These are phyloP conservation scores for Herpotrichia juniperi DNA, from an alignment of 2,329 filamentous ascomycete species.

Conservation along the genomic window DNA sequence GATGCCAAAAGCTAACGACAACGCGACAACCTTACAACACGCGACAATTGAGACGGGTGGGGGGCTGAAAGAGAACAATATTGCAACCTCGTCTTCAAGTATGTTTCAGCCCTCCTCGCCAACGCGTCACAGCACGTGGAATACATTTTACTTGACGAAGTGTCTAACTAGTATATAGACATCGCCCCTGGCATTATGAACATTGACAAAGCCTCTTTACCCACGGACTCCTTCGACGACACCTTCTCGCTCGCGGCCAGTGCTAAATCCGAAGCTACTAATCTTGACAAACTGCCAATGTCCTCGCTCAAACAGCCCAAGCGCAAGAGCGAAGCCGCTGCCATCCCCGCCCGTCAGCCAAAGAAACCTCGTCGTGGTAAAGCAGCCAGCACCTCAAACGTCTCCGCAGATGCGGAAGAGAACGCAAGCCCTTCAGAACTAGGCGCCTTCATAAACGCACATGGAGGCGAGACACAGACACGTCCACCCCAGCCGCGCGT, in stretches of 20 bases:
- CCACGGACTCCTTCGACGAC: no score
- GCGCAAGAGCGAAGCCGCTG: neutral
- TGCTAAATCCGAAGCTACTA: neutral
- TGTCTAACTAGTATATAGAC: no score
- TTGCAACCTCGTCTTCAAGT: no score
- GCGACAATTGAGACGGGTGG: no score
- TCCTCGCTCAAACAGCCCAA: neutral
- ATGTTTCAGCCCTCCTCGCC: no score
- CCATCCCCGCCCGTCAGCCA: neutral
- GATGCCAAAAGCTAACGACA: neutral
- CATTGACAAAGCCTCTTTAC: no score
- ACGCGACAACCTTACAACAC: neutral
- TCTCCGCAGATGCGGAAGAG: neutral
- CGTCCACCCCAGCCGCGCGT: neutral
- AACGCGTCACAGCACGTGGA: no score
- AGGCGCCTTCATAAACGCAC: neutral
- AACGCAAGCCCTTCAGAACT: neutral
- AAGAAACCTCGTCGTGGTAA: neutral
- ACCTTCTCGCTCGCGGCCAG: neutral
- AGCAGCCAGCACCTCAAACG: neutral
- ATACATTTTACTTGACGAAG: no score
- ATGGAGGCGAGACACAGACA: neutral
- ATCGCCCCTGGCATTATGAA: no score
- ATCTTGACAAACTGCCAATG: constrained; percentile 2
- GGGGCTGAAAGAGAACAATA: no score